Evolutionary conservation across 2,329 filamentous ascomycete genomes (phyloP), one percentile per base, ranked within the genome.

Genomic region (Botryotinia narcissicola): DNA sequence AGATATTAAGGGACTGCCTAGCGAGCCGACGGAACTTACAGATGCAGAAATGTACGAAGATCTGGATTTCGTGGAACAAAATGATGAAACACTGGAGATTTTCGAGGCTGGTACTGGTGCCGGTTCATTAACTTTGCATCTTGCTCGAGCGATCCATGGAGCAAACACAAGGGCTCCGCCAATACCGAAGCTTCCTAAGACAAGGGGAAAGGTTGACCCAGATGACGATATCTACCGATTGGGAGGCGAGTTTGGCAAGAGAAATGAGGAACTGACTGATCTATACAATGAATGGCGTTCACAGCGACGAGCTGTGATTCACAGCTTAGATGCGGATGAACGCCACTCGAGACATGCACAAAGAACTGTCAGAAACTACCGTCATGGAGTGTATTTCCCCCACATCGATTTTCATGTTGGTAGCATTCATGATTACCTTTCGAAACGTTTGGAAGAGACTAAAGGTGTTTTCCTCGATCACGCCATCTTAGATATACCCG

Each of bases 31-130:
- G 3, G 25, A 37, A 25, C n/a, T 62, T 40, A 42, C 25, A 64
- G 42, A 61, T 8, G 20, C 25, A 22, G 32, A 54, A 48, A 57
- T 2, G 40, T 64, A 12, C 9, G 79, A 61, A 25, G 16, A 20
- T 5, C 32, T 7, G 44, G 42, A 73, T 32, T 29, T 4, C 6
- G 51, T 29, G 22, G n/a, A 51, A 20, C n/a, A 69, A 25, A 32
- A 69, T 14, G 54, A 79, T 32, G 22, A 20, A 14, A 87, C 86
- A 0, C 81, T 95, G 20, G 92, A 95, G 80, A 92, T 96, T 62
- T 90, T 96, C 70, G 93, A 96, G 82, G 93, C 93, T 64, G 93
- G 93, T 25, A 96, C 93, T 5, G 93, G 93, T n/a, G 92, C 95
- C 85, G 93, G 93, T 73, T 90, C 91, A 48, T 82, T 96, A 73